Base-by-base conservation (phyloP, 169 alveolate genomes). In the Plasmodium inui region DNA sequence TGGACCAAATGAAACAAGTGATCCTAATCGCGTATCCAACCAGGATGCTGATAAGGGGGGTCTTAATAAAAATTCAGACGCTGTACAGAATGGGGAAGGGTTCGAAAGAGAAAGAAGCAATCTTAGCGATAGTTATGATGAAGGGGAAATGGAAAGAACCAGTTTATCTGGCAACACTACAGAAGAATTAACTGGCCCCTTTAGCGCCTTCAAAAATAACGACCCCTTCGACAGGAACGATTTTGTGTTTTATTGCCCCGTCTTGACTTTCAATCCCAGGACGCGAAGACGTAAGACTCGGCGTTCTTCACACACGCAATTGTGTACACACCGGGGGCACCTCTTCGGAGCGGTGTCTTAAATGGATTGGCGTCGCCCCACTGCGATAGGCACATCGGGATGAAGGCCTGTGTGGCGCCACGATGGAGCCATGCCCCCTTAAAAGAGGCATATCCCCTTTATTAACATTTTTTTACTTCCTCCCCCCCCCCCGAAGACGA, bases 181-280 rank as follows among this genome's bases (percentile, higher is more conserved):
- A 46, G 50, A 79, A 4, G 39, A 44, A 26, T 79, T 61, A 7
- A 32, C 41, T 57, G 26, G 53, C 3, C 67, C 82, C 34, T 88
- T 79, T 79, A 88, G 72, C 22, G 19, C 72, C 30, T 88, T 88
- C 72, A 61, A 53, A 79, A 70, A 88, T 70, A 61, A 79, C 14
- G 94, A 88, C 46, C 4, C 81, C 4, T 39, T 26, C 30, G 94
- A 88, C 50, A 19, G 34, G 44, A 78, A 46, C 14, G 89, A 70
- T 5, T 88, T 79, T 61, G 37, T 79, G n/a, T 88, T 76, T 26
- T 88, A 88, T 55, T 88, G 94, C 50, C 94, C 94, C 14, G 73
- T 88, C 22, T 14, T 88, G 82, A 30, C 46, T 8, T 88, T 39
- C 82, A 88, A 88, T n/a, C 73, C 94, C 3, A 26, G 14, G n/a